A percentile compares a stretch with the other conserved stretches of the same genome.
These are phyloP conservation scores for Marasmius fiardii DNA, from an alignment of 1,284 basidiomycete species.

Conservation along the genomic window DNA sequence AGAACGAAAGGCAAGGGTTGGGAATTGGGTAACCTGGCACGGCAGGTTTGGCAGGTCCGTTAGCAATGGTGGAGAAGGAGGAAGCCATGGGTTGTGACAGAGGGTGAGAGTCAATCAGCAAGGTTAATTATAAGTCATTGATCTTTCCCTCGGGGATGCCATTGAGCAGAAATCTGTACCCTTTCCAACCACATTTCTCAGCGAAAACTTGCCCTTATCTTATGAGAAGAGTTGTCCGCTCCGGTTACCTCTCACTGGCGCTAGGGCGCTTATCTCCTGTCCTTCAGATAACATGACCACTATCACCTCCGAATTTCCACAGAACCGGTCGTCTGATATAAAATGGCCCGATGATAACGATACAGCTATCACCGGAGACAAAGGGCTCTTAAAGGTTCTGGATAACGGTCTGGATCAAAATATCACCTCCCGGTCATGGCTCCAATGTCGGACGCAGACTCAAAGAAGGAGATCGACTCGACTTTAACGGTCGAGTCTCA, in stretches of 20 bases:
- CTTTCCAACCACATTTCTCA: too few species aligned
- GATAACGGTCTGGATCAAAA: too few species aligned
- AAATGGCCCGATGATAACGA: neutral
- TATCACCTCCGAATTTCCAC: neutral
- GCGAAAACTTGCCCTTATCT: too few species aligned
- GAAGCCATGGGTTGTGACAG: neutral
- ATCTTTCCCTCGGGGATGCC: neutral
- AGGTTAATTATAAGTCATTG: neutral
- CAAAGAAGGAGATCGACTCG: constrained; percentile 9
- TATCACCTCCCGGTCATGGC: constrained; percentile 2
- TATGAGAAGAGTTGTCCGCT: neutral
- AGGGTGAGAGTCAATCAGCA: neutral
- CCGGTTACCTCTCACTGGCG: neutral
- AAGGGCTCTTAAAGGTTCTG: too few species aligned
- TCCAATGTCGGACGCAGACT: constrained; percentile 8
- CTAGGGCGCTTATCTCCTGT: neutral
- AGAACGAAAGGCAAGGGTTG: constrained; percentile 23
- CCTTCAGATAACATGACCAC: neutral
- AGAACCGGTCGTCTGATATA: neutral
- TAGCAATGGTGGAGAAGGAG: constrained; percentile 8
- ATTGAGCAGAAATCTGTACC: too few species aligned
- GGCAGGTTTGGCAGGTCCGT: constrained; percentile 11
- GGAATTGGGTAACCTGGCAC: constrained; percentile 19
- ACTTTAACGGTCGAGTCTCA: neutral
- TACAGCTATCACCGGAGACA: too few species aligned